Percentiles rank a stretch among this genome's conserved stretches.
phyloP scores from a whole-genome alignment of 2,329 filamentous ascomycete species.

The Fusarium brevicatenulatum region DNA sequence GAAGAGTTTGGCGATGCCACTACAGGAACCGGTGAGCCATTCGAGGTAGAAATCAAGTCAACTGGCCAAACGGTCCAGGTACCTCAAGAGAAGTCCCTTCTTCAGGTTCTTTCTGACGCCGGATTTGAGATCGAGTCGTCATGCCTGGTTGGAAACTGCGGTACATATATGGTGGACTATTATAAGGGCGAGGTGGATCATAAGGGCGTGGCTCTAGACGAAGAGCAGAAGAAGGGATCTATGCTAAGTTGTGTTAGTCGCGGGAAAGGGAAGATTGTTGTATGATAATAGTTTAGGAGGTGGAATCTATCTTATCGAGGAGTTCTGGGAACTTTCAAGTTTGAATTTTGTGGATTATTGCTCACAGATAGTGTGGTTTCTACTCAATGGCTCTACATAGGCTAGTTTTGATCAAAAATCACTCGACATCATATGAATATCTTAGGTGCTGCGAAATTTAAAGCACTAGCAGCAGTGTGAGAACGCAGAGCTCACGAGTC shows the following conservation, averaged over 20 bases:
- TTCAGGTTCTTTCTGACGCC: slow-evolving; percentile 21
- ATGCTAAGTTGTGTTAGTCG: slow-evolving; percentile 30
- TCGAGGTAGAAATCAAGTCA: slow-evolving; percentile 15
- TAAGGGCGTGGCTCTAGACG: slow-evolving; percentile 24
- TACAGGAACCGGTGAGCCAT: slow-evolving; percentile 23
- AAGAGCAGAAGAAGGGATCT: slow-evolving; percentile 21
- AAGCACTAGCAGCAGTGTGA: neutral
- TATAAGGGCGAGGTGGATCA: slow-evolving; percentile 22
- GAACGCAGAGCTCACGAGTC: too few relatives aligned
- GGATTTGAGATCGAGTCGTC: slow-evolving; percentile 29
- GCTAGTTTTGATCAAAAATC: rapidly evolving
- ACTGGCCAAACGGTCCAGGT: slow-evolving; percentile 8
- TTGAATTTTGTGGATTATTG: neutral
- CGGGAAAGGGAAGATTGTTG: slow-evolving; percentile 20
- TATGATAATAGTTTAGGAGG: neutral
- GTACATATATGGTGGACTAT: slow-evolving; percentile 28
- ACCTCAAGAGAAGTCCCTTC: slow-evolving; percentile 14
- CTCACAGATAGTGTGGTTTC: too few relatives aligned
- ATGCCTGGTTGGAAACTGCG: slow-evolving; percentile 27
- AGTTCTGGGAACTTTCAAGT: neutral
- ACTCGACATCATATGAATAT: neutral
- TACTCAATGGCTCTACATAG: neutral
- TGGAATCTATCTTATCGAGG: neutral
- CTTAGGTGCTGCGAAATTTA: too few relatives aligned
- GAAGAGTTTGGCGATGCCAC: slow-evolving; percentile 25